phyloP scores from a whole-genome alignment of 306 rosid genomes.

The Potentilla sterilis region DNA sequence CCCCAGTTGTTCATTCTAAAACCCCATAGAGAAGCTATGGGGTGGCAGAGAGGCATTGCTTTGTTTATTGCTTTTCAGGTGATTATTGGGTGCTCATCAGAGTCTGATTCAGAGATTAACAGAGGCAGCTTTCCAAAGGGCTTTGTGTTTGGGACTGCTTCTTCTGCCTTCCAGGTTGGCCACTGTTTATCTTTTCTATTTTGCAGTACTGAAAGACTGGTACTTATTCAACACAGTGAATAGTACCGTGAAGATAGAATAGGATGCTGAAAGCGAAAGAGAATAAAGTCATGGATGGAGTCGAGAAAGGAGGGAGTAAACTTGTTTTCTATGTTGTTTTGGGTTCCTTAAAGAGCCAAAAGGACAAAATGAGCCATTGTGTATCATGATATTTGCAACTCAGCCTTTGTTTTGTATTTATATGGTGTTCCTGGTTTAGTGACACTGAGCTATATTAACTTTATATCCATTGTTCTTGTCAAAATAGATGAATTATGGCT shows the following conservation, averaged over 20 bases:
- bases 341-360: not conserved
- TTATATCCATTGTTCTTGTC: not conserved
- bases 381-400: not conserved
- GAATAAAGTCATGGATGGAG: not conserved
- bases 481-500: not conserved
- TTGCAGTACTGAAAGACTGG: not conserved
- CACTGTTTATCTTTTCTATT: not conserved
- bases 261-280: not conserved
- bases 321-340: not conserved
- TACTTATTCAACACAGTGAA: too few species aligned
- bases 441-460: not conserved
- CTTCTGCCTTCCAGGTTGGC: constrained; percentile 81
- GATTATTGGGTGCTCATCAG: constrained; percentile 42
- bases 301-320: not conserved
- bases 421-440: not conserved
- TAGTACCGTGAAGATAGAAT: not conserved
- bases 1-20: not conserved
- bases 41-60: constrained; percentile 28
- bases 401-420: not conserved
- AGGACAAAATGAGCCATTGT: not conserved
- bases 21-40: constrained; percentile 26
- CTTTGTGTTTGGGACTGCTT: constrained; percentile 84
- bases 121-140: constrained; percentile 66
- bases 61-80: constrained; percentile 18
- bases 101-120: constrained; percentile 22